These are phyloP conservation scores for Thielaviopsis ethacetica DNA, from an alignment of 2,329 filamentous ascomycete species.

Conservation along the genomic window DNA sequence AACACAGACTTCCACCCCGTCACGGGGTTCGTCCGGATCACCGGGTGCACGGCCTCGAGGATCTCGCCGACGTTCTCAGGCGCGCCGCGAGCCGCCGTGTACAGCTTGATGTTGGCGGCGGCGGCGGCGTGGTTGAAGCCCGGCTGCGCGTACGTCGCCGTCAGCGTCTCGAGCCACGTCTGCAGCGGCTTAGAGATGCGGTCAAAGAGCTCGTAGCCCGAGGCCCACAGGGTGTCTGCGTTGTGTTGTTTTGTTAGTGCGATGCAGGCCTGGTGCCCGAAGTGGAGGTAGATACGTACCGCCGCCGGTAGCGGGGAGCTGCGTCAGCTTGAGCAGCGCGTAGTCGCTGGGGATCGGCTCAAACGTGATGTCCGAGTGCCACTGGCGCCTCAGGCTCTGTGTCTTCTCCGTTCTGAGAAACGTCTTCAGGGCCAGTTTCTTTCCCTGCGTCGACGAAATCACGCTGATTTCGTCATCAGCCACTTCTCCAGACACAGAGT, in stretches of 20 bases:
- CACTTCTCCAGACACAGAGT: slow-evolving; percentile 32
- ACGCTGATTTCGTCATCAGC: slow-evolving; percentile 45
- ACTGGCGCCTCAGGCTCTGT: slow-evolving; percentile 30
- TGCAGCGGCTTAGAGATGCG: slow-evolving; percentile 40
- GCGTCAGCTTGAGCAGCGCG: slow-evolving; percentile 34
- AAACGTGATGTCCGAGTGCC: slow-evolving; percentile 51
- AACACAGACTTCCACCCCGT: slow-evolving; percentile 42
- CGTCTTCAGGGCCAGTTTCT: slow-evolving; percentile 31
- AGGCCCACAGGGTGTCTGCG: slow-evolving; percentile 47
- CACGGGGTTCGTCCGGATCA: slow-evolving; percentile 40
- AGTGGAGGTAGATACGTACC: slow-evolving; percentile 20
- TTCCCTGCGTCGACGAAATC: slow-evolving; percentile 40
- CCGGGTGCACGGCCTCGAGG: slow-evolving; percentile 34
- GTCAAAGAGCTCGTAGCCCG: slow-evolving; percentile 51
- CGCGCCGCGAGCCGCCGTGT: slow-evolving; percentile 28
- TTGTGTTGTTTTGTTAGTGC: too few species aligned
- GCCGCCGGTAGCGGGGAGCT: slow-evolving; percentile 38
- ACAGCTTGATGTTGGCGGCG: slow-evolving; percentile 27
- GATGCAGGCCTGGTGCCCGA: too few species aligned
- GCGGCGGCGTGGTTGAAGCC: slow-evolving; percentile 32
- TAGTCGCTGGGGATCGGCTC: slow-evolving; percentile 50
- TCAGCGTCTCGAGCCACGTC: slow-evolving; percentile 40
- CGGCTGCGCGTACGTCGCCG: slow-evolving; percentile 35
- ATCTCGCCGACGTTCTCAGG: slow-evolving; percentile 32
- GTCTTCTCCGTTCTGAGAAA: slow-evolving; percentile 22